Evolutionary conservation across 2,329 filamentous ascomycete species (phyloP), one percentile per base, ranked within the genome.

Genomic region (Claviceps sp.): DNA sequence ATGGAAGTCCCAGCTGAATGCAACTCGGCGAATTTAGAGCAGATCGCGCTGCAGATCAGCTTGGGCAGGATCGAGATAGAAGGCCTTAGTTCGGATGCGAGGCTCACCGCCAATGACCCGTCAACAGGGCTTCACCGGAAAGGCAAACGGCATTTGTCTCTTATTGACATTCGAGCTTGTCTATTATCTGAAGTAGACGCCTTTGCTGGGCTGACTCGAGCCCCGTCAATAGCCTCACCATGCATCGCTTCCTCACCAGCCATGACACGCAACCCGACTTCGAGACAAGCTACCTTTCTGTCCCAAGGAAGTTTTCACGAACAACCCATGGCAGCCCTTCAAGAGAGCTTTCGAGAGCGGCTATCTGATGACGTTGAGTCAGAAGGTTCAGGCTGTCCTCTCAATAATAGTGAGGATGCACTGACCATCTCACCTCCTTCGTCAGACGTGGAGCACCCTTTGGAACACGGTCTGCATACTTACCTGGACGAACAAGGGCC

Each of bases 181-280:
- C 64, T 87, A 30, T 80, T 87, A 42, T 84, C 82, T 3, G 82
- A 87, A 58, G 78, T 81, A 18, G 81, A 79, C 47, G 74, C 81
- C 41, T 85, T 87, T 53, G 78, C 81, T 4, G 74, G 73, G 9
- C 65, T 84, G 41, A 75, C 76, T 11, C 74, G 73, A 43, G 78
- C 78, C 4, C 76, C 80, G 1, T 77, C 79, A 1, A 68, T 79
- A 57, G 57, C 63, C 20, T 69, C 68, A 30, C 65, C 70, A 4
- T 71, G 70, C 4, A 58, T 67, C 13, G 56, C 65, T 20, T 74
- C 75, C 5, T 84, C 81, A 1, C 81, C 83, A 2, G 66, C 70
- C 5, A 70, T 73, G 53, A 68, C 65, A 9, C 58, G 64, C 24
- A 68, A 64, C 47, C 62, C 65, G 1, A 65, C 67, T 18, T 67